Evolutionary conservation across 2,329 filamentous ascomycete species (phyloP).

Genomic region (Apiospora marii): DNA sequence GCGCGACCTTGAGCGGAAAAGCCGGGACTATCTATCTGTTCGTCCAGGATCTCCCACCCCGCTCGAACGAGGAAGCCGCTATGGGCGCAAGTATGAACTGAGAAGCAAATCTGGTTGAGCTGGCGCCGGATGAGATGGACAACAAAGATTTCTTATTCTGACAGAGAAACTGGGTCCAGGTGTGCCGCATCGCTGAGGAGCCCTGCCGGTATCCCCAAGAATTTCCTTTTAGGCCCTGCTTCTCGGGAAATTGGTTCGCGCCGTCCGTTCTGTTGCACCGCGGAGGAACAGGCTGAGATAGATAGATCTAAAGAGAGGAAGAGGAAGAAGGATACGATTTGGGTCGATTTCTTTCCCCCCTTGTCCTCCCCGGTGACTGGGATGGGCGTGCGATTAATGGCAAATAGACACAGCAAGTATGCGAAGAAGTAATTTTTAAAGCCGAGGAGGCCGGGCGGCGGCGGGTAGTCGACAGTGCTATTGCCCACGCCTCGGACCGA

Average conservation of each 20-base stretch:
- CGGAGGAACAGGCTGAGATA: background rate
- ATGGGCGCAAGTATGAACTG: background rate
- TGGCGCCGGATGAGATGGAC: background rate
- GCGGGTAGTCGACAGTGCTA: background rate
- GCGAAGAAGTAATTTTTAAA: background rate
- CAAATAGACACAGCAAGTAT: background rate
- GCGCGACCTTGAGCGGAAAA: constrained; percentile 8
- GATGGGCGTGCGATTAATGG: background rate
- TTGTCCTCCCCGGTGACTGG: background rate
- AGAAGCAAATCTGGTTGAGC: background rate
- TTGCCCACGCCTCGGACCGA: constrained; percentile 7
- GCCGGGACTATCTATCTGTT: background rate
- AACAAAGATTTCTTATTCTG: constrained; percentile 10
- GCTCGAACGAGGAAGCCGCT: constrained; percentile 9
- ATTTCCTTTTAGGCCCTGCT: background rate
- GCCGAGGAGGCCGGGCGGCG: background rate
- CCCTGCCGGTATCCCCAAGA: background rate
- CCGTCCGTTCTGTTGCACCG: background rate
- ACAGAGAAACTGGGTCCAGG: constrained; percentile 8
- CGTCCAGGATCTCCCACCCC: constrained; percentile 8
- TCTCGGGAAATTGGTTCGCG: background rate
- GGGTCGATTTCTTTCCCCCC: background rate
- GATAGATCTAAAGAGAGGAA: background rate
- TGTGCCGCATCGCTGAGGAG: constrained; percentile 5
- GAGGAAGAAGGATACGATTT: background rate